Conservation (phyloP, 495 filamentous ascomycete species). For the Bryoglossum gracile region DNA sequence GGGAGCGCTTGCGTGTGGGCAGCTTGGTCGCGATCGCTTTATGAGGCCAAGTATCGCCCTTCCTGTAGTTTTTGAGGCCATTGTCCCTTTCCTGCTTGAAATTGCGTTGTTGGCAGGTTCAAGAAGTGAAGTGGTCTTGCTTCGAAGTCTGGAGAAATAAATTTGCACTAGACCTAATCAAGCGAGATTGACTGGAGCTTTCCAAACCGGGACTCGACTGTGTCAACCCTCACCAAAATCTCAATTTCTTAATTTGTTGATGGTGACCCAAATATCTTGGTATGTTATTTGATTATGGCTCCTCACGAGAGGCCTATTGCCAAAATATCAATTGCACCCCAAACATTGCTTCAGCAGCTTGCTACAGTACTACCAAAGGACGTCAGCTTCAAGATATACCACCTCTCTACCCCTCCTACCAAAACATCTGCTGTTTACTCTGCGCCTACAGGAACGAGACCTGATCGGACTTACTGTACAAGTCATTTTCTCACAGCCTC, state of each 20-base stretch:
- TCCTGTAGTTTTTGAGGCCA: constrained; percentile 20
- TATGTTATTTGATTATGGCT: constrained; percentile 19
- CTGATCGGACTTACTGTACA: constrained; percentile 76
- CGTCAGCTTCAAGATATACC: constrained; percentile 66
- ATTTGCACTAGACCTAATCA: constrained; percentile 16
- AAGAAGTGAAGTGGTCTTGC: background rate
- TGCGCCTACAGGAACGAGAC: constrained; percentile 60
- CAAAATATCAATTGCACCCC: constrained; percentile 19
- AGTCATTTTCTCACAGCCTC: constrained; percentile 79
- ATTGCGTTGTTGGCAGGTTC: background rate
- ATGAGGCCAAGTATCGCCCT: constrained; percentile 11
- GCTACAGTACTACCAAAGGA: constrained; percentile 64
- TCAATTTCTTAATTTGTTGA: constrained; percentile 2
- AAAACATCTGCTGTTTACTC: constrained; percentile 66
- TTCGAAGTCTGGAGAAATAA: constrained; percentile 7
- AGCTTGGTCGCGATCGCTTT: constrained; percentile 5
- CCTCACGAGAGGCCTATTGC: constrained; percentile 20
- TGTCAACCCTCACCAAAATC: background rate
- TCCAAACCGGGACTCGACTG: constrained; percentile 1
- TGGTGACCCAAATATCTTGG: constrained; percentile 21
- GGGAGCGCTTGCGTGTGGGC: constrained; percentile 6
- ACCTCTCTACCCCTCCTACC: constrained; percentile 79
- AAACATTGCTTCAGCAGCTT: constrained; percentile 43
- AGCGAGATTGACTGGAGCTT: constrained; percentile 8
- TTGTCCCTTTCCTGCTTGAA: constrained; percentile 1